Evolutionary conservation across 495 filamentous ascomycete species (phyloP), one percentile per base, ranked within the genome.

Genomic region (Choiromyces venosus): DNA sequence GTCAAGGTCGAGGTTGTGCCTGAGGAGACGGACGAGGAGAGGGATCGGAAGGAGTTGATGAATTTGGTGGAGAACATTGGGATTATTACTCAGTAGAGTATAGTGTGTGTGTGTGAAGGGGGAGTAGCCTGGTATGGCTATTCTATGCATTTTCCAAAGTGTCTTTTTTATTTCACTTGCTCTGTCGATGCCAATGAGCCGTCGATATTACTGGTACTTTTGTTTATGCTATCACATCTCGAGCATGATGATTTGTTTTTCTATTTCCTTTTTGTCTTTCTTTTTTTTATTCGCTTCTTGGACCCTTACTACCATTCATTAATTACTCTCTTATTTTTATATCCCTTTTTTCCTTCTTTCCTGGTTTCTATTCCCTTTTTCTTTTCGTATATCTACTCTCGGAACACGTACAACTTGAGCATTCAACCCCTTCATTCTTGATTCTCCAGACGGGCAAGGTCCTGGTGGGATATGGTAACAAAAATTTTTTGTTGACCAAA

Each of bases 41-140:
- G 64, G 19, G 69, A 70, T 25, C 36, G 40, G 16, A 68, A 36
- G 64, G 71, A 68, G 18, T 35, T 36, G 29, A n/a, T 52, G 68
- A 61, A 16, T 70, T 35, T 69, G 10, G 56, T 56, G 66, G 69
- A 69, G 9, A 56, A 44, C 66, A 37, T 76, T n/a, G 74, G 75
- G 66, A 73, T 77, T 69, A 64, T 73, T 76, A 67, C 66, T 61
- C n/a, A 29, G 52, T 61, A 61, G 52, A 61, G 52, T 61, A 16
- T 69, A 73, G 42, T 56, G 38, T 66, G 33, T 38, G 67, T 37
- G 61, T 52, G 21, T 29, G 29, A 21, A 37, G 37, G 56, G 67
- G 9, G 29, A 19, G 71, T 14, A 29, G 52, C 40, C 19, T 35
- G 74, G 64, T 33, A 65, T 72, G 37, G 40, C n/a, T 69, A 36